These are phyloP conservation scores for Solanum arcanum DNA, from an alignment of 257 asterid genomes.

Conservation along the genomic window DNA sequence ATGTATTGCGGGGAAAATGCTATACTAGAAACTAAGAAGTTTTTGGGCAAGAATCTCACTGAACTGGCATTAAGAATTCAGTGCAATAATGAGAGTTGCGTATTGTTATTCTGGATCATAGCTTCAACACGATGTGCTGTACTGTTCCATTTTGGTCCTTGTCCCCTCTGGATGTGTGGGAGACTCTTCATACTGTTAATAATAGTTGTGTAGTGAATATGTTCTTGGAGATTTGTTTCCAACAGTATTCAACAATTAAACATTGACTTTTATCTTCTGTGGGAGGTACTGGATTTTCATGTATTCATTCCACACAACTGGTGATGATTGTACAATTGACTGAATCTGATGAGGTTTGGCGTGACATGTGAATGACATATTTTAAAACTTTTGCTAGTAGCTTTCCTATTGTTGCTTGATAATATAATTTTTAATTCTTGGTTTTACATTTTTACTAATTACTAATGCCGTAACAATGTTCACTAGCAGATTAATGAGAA, in stretches of 20 bases:
- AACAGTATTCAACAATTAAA: background rate
- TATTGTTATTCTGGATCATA: background rate
- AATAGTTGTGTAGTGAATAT: background rate
- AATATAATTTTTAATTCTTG: background rate
- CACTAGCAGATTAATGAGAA: slow-evolving; percentile 79
- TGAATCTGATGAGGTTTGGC: background rate
- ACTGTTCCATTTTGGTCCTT: background rate
- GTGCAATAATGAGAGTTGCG: background rate
- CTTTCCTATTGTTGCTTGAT: background rate
- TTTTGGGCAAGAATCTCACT: background rate
- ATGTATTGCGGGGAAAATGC: background rate
- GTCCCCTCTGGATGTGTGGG: background rate
- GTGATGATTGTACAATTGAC: background rate
- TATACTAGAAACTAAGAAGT: background rate
- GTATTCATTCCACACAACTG: background rate
- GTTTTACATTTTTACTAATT: background rate
- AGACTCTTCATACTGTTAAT: background rate
- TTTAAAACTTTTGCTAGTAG: background rate
- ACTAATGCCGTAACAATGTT: background rate
- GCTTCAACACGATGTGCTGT: background rate
- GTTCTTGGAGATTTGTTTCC: background rate
- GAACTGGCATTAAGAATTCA: background rate
- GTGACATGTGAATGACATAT: background rate
- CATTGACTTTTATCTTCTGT: background rate
- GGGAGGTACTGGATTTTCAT: background rate